Percentiles rank a stretch among this genome's conserved stretches.
phyloP scores from a whole-genome alignment of 768 basidiomycete genomes.

The Gymnopilus dilepis region DNA sequence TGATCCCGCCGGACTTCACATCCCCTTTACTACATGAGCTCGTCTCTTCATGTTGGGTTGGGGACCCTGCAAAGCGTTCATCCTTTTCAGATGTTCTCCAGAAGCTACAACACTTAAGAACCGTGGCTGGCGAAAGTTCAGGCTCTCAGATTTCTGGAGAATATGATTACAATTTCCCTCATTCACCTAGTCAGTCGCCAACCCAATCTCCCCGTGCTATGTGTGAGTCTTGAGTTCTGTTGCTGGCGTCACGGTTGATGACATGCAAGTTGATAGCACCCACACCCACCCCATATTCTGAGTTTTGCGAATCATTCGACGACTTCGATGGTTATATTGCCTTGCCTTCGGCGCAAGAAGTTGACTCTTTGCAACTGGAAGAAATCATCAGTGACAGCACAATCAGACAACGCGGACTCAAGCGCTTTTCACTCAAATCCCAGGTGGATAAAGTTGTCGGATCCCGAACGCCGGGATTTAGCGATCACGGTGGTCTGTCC shows the following conservation, averaged over 20 bases:
- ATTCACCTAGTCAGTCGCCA: conserved; percentile 26
- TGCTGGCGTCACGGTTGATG: not conserved
- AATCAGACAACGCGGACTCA: conserved; percentile 23
- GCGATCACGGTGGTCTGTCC: conserved; percentile 28
- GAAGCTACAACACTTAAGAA: conserved; percentile 50
- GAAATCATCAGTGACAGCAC: conserved; percentile 19
- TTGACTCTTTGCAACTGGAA: conserved; percentile 28
- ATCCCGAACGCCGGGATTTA: conserved; percentile 31
- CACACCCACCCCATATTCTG: conserved; percentile 22
- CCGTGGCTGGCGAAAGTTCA: conserved; percentile 28
- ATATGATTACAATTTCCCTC: conserved; percentile 17
- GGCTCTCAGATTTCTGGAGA: conserved; percentile 24
- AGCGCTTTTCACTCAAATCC: conserved; percentile 9
- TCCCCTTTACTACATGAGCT: conserved; percentile 45
- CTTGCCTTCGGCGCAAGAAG: conserved; percentile 28
- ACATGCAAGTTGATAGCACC: conserved; percentile 18
- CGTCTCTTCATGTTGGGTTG: conserved; percentile 60
- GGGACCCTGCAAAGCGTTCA: conserved; percentile 55
- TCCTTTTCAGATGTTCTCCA: conserved; percentile 54
- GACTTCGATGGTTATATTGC: conserved; percentile 25
- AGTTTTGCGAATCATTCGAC: conserved; percentile 20
- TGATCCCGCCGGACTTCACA: conserved; percentile 45
- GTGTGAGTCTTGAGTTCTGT: conserved; percentile 19
- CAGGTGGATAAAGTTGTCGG: not conserved
- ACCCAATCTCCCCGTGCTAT: conserved; percentile 22